Base-by-base conservation (phyloP, 2,329 filamentous ascomycete species). In the Thelonectria blattea region DNA sequence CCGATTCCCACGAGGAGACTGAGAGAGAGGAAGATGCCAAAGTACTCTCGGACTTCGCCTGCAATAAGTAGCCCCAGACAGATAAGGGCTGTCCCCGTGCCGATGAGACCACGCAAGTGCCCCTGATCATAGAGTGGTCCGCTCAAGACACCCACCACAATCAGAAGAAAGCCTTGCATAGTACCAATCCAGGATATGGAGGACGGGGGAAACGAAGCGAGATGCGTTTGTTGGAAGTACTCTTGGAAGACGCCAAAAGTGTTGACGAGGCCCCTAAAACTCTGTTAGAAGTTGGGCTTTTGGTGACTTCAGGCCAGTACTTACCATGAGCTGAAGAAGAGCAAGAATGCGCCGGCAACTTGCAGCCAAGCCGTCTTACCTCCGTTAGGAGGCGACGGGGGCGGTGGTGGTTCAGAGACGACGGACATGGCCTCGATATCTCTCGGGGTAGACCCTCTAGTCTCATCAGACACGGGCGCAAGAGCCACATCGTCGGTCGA, bases 81-180 rank as follows among this genome's bases (percentile, higher is more conserved):
- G 5, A 75, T 68, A 5, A 79, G 58, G 24, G 73, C 65, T 0
- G 71, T 60, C 15, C 79, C 79, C 2, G 70, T 52, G n/a, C 63
- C 48, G 1, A 80, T 51, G 1, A 77, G 66, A 10, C 58, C 52
- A 4, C 68, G 66, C 58, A 75, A 72, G 60, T 79, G 71, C 2
- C 79, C 79, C 6, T 70, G 68, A 61, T 82, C 79, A 56, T 75
- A 77, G 3, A 79, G 60, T 0, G 76, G 78, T 0, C 80, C 79
- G 7, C 72, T 69, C 8, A 80, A 53, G 6, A 77, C 66, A 18
- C 77, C 74, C 1, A 74, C 64, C 14, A 75, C 59, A 11, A 80
- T 65, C 41, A 80, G 70, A 7, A 79, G 67, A 54, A 77, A 80
- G 0, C 70, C 68, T 55, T 78, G 75, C 4, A 75, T 59, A 12